Evolutionary conservation across 305 asterid genomes (phyloP), one percentile per base, ranked within the genome.

Genomic region (Fraxinus greggii): DNA sequence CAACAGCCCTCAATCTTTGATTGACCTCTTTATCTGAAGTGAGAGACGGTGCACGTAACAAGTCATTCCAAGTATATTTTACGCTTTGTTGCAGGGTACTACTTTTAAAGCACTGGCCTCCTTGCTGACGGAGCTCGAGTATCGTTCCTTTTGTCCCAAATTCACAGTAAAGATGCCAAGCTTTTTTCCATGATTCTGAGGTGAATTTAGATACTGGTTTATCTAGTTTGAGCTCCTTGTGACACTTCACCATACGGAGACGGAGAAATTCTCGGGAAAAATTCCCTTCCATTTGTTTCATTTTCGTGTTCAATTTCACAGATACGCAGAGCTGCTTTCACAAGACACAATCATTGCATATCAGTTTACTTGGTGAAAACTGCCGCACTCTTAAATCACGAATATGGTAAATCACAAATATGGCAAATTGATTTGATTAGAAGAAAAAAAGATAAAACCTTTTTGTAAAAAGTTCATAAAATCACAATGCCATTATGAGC

Each of bases 121-220:
- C 93, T 77, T 78, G 89, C 69, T 79, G 84, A 29, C 97, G 92
- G 72, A 90, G 90, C 86, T 95, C 99, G 21, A 95, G 85, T 42
- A 84, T 83, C 28, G 87, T 65, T 33, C 97, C 99, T 83, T 91
- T 93, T 59, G 99, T 93, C 84, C 95, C 95, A 29, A 95, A 95
- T 85, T 93, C 99, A 65, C 95, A 90, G 88, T 92, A 93, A 51
- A 93, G 86, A 83, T 95, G 97, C 92, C 92, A 92, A 1, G 89
- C 89, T 80, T 90, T 93, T 75, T 56, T 82, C 98, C 97, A 93
- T 23, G 91, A 85, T 13, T 88, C 87, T 78, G 94, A 80, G 35
- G 54, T 79, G 78, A 92, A 90, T 78, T 86, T 76, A 3, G 91
- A 79, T 45, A 89, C 0, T 23, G 91, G 83, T 83, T 83, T 90